A percentile compares a stretch with the other conserved stretches of the same genome.
These are phyloP conservation scores for Suillus plorans DNA, from an alignment of 768 basidiomycete genomes.

Conservation along the genomic window DNA sequence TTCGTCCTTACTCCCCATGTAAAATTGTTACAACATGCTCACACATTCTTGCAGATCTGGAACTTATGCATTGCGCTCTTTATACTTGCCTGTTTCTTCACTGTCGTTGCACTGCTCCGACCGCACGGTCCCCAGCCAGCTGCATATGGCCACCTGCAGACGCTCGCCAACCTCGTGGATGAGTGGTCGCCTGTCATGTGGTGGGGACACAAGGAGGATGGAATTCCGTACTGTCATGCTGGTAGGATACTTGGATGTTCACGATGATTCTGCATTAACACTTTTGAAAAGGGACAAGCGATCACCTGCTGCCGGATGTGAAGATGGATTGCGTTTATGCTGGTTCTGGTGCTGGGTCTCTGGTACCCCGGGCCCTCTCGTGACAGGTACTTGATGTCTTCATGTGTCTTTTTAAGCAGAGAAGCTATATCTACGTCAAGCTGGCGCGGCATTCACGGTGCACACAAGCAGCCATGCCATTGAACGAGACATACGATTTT, in stretches of 20 bases:
- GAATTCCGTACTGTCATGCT: slow-evolving; percentile 14
- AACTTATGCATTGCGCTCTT: slow-evolving; percentile 24
- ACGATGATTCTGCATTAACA: neutral
- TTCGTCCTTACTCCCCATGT: neutral
- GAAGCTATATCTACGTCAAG: neutral
- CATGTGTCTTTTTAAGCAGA: neutral
- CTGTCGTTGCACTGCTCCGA: slow-evolving; percentile 12
- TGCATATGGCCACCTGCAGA: slow-evolving; percentile 34
- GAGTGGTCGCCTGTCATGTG: slow-evolving; percentile 34
- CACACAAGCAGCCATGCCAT: neutral
- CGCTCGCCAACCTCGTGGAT: slow-evolving; percentile 34
- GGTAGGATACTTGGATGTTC: slow-evolving; percentile 11
- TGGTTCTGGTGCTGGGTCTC: neutral
- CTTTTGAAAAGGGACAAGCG: neutral
- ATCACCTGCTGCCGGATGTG: slow-evolving; percentile 19
- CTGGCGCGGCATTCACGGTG: neutral
- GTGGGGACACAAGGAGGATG: slow-evolving; percentile 29
- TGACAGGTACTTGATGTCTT: too few relatives aligned
- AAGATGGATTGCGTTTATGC: slow-evolving; percentile 23
- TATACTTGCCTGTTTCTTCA: slow-evolving; percentile 20
- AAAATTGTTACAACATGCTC: neutral
- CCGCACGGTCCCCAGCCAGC: slow-evolving; percentile 29
- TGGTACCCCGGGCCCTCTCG: neutral
- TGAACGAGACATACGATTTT: neutral
- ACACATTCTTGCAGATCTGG: slow-evolving; percentile 17